Evolutionary conservation across 1,284 basidiomycete genomes (phyloP).

Genomic region (Anthracocystis setariae): DNA sequence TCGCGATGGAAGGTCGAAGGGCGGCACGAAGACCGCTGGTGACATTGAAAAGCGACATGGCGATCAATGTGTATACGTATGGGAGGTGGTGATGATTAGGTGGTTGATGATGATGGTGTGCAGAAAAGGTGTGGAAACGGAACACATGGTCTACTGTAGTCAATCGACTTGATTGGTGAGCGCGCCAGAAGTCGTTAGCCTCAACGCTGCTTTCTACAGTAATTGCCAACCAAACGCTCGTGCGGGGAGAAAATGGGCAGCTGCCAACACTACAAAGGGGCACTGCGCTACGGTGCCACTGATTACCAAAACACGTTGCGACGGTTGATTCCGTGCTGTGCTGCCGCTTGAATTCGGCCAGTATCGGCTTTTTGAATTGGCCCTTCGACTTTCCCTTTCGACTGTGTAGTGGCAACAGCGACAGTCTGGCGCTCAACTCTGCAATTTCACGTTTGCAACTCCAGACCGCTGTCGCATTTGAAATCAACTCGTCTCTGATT

Average conservation of each 20-base stretch:
- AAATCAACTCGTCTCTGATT: conserved; percentile 6
- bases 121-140: conserved; percentile 1
- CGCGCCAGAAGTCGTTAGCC: neutral
- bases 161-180: neutral
- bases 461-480: neutral
- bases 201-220: neutral
- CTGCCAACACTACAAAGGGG: neutral
- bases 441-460: no score
- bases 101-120: neutral
- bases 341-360: conserved; percentile 15
- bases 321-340: conserved; percentile 2
- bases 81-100: conserved; percentile 1
- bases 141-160: no score
- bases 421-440: no score
- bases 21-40: conserved; percentile 40
- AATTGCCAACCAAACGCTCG: conserved; percentile 11
- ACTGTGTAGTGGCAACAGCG: no score
- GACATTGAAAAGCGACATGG: conserved; percentile 45
- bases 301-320: conserved; percentile 40
- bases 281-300: conserved; percentile 8
- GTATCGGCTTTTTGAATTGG: conserved; percentile 26
- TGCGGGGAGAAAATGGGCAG: conserved; percentile 4
- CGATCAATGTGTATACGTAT: conserved; percentile 5
- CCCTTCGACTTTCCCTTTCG: neutral
- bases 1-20: conserved; percentile 35